These are phyloP conservation scores for Ulota crispa DNA, from an alignment of 225 moss, liverwort and hornwort genomes.

Conservation along the genomic window DNA sequence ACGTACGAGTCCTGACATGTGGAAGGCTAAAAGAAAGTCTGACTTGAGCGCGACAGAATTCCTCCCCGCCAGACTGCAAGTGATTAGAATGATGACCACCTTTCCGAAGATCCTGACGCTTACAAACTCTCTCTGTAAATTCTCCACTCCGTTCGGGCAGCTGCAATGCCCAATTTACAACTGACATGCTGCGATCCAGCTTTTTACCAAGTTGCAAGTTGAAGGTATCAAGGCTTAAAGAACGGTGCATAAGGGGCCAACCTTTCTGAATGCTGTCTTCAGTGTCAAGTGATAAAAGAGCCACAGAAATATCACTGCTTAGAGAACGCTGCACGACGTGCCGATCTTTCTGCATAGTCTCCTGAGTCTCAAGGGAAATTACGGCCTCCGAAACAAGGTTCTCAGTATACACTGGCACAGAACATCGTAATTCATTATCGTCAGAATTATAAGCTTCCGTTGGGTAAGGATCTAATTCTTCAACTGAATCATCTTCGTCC, in stretches of 20 bases:
- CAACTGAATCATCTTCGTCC: slow-evolving; percentile 45
- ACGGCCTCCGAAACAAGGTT: slow-evolving; percentile 23
- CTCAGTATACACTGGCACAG: slow-evolving; percentile 24
- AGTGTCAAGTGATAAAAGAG: slow-evolving; percentile 2
- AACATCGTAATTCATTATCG: slow-evolving; percentile 46
- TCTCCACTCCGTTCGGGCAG: slow-evolving; percentile 51
- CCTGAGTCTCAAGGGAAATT: slow-evolving; percentile 17
- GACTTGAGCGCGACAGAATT: slow-evolving; percentile 41
- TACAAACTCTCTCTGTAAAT: slow-evolving; percentile 28
- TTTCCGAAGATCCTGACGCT: slow-evolving; percentile 38
- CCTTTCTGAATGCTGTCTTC: slow-evolving; percentile 38
- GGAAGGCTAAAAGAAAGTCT: slow-evolving; percentile 62
- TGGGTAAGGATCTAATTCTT: slow-evolving; percentile 58
- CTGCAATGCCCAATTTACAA: slow-evolving; percentile 62
- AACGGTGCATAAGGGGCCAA: slow-evolving; percentile 68
- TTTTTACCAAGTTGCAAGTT: slow-evolving; percentile 46
- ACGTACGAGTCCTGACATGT: slow-evolving; percentile 40
- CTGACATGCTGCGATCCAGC: slow-evolving; percentile 53
- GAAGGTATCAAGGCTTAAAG: slow-evolving; percentile 43
- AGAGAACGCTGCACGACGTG: slow-evolving; percentile 29
- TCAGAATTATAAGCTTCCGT: slow-evolving; percentile 58
- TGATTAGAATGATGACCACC: slow-evolving; percentile 21
- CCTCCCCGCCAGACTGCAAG: slow-evolving; percentile 33
- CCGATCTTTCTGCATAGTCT: slow-evolving; percentile 26
- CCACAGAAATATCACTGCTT: slow-evolving; percentile 28